Evolutionary conservation across 2,329 filamentous ascomycete species (phyloP), one percentile per base, ranked within the genome.

Genomic region (Xenoacremonium recifei): DNA sequence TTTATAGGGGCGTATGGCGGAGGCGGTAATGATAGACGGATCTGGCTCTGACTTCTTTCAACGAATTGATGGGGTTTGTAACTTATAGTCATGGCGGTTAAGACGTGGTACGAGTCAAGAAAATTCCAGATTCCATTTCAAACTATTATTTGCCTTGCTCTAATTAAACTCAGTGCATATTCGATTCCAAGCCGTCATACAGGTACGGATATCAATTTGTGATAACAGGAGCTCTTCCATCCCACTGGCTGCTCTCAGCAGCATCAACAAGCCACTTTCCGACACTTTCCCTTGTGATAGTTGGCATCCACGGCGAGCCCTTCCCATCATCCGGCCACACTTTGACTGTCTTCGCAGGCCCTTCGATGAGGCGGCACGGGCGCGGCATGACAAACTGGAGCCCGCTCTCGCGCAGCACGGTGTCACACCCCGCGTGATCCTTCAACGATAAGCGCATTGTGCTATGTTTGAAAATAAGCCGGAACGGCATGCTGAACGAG

Each of bases 371-470:
- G 39, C 72, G 66, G 2, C 60, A 58, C 4, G 74, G 70, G 3
- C 72, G 61, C 4, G 70, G 70, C n/a, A 77, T 38, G 3, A 75
- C 70, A 52, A 58, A 60, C 2, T 44, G 40, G n/a, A 58, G 29
- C 1, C 50, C 48, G 21, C 57, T 60, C 15, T 49, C 39, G 4
- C 65, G 65, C 1, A 75, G 59, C 49, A 72, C 60, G 11, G 49
- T 41, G 27, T 76, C 73, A 25, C 76, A 66, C 21, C 60, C 57
- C 36, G 70, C 63, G 44, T 79, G 76, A 41, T 79, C 77, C 1
- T 67, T 58, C 20, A 70, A 66, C 35, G 69, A 70, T 21, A 68
- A 59, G 16, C 50, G 60, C 69, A 78, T 76, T 25, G 65, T 69
- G 10, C 45, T 51, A 31, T 71, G 58, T 21, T 56, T 63, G 51